Evolutionary conservation across 805 yeast species (phyloP).

Genomic region (Candida sonorensis): DNA sequence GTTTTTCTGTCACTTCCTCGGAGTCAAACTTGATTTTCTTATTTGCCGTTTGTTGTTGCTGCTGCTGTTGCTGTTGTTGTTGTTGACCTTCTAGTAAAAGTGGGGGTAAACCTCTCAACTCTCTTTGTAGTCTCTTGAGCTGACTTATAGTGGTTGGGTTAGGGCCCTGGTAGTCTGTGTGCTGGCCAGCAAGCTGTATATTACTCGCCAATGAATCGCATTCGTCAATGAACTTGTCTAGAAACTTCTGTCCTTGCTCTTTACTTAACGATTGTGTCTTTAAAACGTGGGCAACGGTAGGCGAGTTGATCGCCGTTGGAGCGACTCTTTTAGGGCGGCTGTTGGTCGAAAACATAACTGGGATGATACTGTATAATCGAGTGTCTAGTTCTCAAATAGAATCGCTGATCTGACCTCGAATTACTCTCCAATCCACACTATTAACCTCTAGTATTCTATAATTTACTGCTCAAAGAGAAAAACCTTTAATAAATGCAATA

Average conservation of each 20-base stretch:
- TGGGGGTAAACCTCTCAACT: constrained; percentile 31
- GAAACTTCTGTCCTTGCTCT: constrained; percentile 17
- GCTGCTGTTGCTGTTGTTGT: too few relatives aligned
- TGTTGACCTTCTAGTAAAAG: constrained; percentile 20
- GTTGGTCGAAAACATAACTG: too few relatives aligned
- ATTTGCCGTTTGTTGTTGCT: constrained; percentile 7
- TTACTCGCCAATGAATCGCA: constrained; percentile 14
- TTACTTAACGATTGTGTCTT: constrained; percentile 9
- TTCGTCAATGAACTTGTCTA: constrained; percentile 20
- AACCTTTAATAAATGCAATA: too few relatives aligned
- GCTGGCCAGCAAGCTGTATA: constrained; percentile 5
- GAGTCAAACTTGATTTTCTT: constrained; percentile 19
- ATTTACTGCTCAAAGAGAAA: too few relatives aligned
- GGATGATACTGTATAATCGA: constrained; percentile 10
- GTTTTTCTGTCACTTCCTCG: constrained; percentile 1
- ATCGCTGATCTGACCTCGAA: too few relatives aligned
- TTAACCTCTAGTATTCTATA: too few relatives aligned
- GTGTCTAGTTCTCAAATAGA: too few relatives aligned
- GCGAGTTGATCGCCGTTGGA: constrained; percentile 40
- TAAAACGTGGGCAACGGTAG: constrained; percentile 34
- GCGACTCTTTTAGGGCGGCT: constrained; percentile 35
- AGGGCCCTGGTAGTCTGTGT: constrained; percentile 20
- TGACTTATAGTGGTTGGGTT: constrained; percentile 25
- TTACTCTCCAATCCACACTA: too few relatives aligned
- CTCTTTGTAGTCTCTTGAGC: constrained; percentile 31